Conservation (phyloP, 495 filamentous ascomycete genomes). For the Evansstolkia leycettana region DNA sequence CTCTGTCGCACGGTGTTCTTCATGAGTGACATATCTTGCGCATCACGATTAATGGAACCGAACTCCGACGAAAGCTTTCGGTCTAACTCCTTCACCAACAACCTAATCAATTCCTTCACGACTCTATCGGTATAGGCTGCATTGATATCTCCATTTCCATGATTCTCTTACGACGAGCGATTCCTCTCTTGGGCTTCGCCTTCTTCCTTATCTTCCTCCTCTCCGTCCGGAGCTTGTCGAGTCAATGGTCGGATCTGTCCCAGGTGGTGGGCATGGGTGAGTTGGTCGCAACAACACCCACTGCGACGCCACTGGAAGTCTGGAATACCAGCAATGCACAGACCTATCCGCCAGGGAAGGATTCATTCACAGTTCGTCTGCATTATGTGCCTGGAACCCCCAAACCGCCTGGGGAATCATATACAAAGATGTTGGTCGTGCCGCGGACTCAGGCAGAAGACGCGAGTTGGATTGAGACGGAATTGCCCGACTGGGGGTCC, state of each 20-base stretch:
- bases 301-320: slow-evolving; percentile 4
- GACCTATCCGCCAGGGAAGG: slow-evolving; percentile 3
- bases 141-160: slow-evolving; percentile 10
- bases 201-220: slow-evolving; percentile 20
- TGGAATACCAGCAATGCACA: slow-evolving; percentile 15
- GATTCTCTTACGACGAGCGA: slow-evolving; percentile 25
- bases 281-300: slow-evolving; percentile 6
- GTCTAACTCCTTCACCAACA: no score
- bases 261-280: slow-evolving; percentile 28
- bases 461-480: slow-evolving; percentile 45
- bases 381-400: slow-evolving; percentile 26
- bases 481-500: slow-evolving; percentile 42
- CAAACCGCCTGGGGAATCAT: slow-evolving; percentile 28
- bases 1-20: no score
- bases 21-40: no score
- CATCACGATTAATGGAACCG: no score
- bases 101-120: no score
- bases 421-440: slow-evolving; percentile 44
- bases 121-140: not conserved
- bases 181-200: slow-evolving; percentile 25
- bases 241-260: slow-evolving; percentile 22
- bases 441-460: slow-evolving; percentile 44
- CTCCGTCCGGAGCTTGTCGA: slow-evolving; percentile 18
- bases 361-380: slow-evolving; percentile 21
- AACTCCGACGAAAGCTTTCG: no score